Percentiles rank a stretch among this genome's conserved stretches.
Evolutionary conservation across 225 moss, liverwort and hornwort species (phyloP).

Genomic region (Straminergon stramineum): DNA sequence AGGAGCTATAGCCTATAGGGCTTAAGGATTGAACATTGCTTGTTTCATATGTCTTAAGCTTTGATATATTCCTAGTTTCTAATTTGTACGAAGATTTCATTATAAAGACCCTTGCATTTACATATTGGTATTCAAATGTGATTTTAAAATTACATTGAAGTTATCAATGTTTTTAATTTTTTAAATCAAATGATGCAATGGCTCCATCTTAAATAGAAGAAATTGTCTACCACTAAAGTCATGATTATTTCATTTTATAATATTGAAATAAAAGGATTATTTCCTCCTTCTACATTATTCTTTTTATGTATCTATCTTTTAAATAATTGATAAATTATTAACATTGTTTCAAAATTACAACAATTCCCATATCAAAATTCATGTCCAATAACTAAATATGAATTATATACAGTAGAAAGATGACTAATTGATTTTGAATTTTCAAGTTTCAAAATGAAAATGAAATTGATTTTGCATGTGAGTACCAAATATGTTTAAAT

Average conservation of each 20-base stretch:
- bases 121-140: neutral
- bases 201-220: neutral
- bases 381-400: neutral
- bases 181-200: neutral
- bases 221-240: fast-evolving
- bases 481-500: neutral
- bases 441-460: neutral
- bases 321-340: neutral
- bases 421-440: neutral
- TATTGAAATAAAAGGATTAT: neutral
- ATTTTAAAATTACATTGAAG: neutral
- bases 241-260: neutral
- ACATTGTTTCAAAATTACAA: neutral
- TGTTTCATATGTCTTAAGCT: neutral
- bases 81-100: neutral
- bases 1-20: neutral
- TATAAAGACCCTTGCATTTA: neutral
- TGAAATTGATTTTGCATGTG: neutral
- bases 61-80: neutral
- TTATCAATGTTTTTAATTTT: neutral
- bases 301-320: neutral
- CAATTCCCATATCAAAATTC: neutral
- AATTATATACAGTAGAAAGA: neutral
- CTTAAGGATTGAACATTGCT: neutral
- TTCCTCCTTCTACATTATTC: neutral